Percentiles rank a stretch among this genome's conserved stretches.
Conservation (phyloP, 2,329 filamentous ascomycete genomes). For the Aspergillus sp. region DNA sequence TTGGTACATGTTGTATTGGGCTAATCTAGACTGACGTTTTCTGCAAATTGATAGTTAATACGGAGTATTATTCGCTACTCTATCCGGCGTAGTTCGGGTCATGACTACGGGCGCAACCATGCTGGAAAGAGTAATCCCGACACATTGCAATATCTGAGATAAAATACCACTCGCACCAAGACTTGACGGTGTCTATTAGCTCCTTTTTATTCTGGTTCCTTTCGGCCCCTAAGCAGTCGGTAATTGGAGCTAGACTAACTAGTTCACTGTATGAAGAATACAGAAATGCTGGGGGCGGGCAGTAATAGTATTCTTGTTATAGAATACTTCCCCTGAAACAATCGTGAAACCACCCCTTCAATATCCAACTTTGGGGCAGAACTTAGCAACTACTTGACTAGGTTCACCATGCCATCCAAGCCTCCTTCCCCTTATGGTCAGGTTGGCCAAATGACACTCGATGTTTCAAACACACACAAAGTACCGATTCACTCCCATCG, state of each 20-base stretch:
- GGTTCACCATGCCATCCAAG: background rate
- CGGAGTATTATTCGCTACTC: background rate
- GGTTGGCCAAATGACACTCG: background rate
- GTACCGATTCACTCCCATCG: background rate
- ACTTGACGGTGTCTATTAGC: background rate
- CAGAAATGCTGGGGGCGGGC: background rate
- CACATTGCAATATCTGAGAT: too few relatives aligned
- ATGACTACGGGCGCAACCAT: background rate
- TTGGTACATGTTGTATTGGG: background rate
- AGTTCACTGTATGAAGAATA: too few relatives aligned
- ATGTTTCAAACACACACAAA: background rate
- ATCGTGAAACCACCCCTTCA: conserved; percentile 1
- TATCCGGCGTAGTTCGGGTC: background rate
- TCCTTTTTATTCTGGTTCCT: background rate
- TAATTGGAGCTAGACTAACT: too few relatives aligned
- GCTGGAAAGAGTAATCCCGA: background rate
- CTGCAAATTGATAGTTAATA: background rate
- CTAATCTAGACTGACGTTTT: background rate
- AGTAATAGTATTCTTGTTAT: background rate
- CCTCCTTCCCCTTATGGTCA: background rate
- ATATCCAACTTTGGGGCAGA: background rate
- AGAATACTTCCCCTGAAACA: background rate
- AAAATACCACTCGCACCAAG: too few relatives aligned
- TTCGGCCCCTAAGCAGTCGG: background rate
- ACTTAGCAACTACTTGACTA: background rate